Base-by-base conservation (phyloP, 345 rosid genomes). In the Melaleuca alternifolia region DNA sequence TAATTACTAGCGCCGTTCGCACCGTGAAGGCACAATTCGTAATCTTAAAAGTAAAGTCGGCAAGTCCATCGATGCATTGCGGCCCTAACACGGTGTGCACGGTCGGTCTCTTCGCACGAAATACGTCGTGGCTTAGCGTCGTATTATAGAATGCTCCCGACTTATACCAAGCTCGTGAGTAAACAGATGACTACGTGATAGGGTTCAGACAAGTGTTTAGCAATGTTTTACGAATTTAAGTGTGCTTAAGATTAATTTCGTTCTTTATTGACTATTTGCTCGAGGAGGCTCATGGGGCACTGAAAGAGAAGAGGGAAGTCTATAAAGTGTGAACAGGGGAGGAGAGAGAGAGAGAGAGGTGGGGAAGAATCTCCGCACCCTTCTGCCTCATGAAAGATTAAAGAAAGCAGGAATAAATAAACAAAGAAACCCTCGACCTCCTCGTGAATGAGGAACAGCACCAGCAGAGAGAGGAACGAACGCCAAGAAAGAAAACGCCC, bases 191-290 rank as follows among this genome's bases (percentile, higher is more conserved):
- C 44, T 0, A 41, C 41, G 41, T 41, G 41, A 41, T 4, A 41
- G 41, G 41, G 41, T 41, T 41, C 5, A 26, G 12, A 5, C 5
- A 15, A 1, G 7, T 62, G 3, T 15, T 62, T 16, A 62, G 76
- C 41, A 62, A 30, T 62, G 23, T 54, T 62, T 71, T 1, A 4
- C 26, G 46, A 37, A 37, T 71, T 5, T 0, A 37, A 20, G 14
- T 44, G 5, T 71, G 20, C 79, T 33, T 0, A 0, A 46, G 37
- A 37, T 65, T 30, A 18, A 18, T 4, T 65, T 4, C 7, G 33
- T 3, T 9, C 21, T 1, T 16, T 0, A 20, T 20, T 6, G 5
- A 71, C 4, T 10, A 24, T 0, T 0, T 0, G 81, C 18, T 71
- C 81, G 33, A 37, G 81, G 81, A 37, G 48, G 1, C 24, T 20